phyloP scores from a whole-genome alignment of 805 yeast species.

The Lipomyces sp. region DNA sequence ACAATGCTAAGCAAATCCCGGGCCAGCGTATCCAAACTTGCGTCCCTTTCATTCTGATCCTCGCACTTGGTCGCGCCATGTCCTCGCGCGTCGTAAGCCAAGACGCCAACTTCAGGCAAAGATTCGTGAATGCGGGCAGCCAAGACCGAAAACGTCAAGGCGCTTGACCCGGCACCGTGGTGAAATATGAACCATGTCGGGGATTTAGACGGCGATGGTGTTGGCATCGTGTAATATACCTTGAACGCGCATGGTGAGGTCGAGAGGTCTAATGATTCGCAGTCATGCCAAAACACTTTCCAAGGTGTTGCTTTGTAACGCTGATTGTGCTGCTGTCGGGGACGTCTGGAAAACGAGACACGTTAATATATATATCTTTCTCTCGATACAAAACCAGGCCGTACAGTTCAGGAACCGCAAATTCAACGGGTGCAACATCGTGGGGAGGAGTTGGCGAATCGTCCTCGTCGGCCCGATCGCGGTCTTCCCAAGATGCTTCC shows the following conservation, averaged over 20 bases:
- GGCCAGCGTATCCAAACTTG: slow-evolving; percentile 57
- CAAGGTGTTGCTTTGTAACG: slow-evolving; percentile 10
- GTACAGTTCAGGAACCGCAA: neutral
- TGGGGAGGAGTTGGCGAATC: neutral
- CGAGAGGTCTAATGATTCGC: slow-evolving; percentile 1
- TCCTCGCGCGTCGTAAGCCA: slow-evolving; percentile 81
- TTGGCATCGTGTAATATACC: slow-evolving; percentile 23
- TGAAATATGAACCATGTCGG: slow-evolving; percentile 73
- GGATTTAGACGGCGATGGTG: slow-evolving; percentile 23
- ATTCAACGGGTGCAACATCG: neutral
- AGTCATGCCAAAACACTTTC: slow-evolving; percentile 13
- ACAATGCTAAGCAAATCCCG: slow-evolving; percentile 63
- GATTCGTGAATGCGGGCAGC: slow-evolving; percentile 30
- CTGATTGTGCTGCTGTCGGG: neutral
- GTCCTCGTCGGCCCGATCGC: neutral
- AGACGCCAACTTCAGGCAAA: slow-evolving; percentile 58
- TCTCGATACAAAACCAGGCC: neutral
- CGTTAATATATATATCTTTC: neutral
- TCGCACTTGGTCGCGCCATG: slow-evolving; percentile 64
- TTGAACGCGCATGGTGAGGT: slow-evolving; percentile 7
- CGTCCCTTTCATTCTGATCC: slow-evolving; percentile 44
- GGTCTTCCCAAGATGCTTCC: neutral
- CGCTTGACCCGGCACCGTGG: slow-evolving; percentile 96
- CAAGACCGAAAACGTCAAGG: slow-evolving; percentile 66
- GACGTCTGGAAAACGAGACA: neutral